phyloP scores from a whole-genome alignment of 108 stramenopile species.

The Pelagomonas calceolata region DNA sequence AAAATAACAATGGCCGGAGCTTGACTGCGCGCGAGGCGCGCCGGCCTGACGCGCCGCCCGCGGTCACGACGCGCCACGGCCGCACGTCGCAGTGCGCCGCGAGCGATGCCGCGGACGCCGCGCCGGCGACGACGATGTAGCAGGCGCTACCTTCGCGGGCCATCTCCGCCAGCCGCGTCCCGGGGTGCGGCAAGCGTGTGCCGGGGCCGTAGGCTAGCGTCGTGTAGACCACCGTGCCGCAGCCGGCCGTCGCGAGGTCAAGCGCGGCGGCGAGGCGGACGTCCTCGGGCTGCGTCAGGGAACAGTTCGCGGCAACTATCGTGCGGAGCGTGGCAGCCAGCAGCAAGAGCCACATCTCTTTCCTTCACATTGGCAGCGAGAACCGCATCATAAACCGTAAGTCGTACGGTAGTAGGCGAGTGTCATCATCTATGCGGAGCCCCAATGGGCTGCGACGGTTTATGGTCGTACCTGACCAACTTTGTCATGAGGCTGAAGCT shows the following conservation, averaged over 20 bases:
- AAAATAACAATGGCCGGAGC: not conserved
- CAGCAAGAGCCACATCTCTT: too few species aligned
- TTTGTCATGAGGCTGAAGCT: too few species aligned
- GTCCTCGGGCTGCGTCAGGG: too few species aligned
- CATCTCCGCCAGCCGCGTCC: not conserved
- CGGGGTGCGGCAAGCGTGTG: not conserved
- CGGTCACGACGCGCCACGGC: not conserved
- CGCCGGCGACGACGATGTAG: not conserved
- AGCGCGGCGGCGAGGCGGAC: too few species aligned
- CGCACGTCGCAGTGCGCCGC: not conserved
- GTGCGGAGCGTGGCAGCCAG: too few species aligned
- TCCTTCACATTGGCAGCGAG: too few species aligned
- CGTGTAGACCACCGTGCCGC: not conserved
- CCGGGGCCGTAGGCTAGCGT: not conserved
- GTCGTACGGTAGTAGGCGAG: too few species aligned
- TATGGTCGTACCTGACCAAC: too few species aligned
- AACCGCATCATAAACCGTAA: too few species aligned
- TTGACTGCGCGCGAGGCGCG: not conserved
- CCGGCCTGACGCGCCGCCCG: not conserved
- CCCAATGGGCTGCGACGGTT: too few species aligned
- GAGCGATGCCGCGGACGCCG: not conserved
- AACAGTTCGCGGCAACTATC: too few species aligned
- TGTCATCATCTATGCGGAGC: too few species aligned
- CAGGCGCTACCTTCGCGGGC: not conserved
- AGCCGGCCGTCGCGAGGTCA: not conserved